phyloP scores from a whole-genome alignment of 495 filamentous ascomycete genomes.

The Penicillium longicatenatum region DNA sequence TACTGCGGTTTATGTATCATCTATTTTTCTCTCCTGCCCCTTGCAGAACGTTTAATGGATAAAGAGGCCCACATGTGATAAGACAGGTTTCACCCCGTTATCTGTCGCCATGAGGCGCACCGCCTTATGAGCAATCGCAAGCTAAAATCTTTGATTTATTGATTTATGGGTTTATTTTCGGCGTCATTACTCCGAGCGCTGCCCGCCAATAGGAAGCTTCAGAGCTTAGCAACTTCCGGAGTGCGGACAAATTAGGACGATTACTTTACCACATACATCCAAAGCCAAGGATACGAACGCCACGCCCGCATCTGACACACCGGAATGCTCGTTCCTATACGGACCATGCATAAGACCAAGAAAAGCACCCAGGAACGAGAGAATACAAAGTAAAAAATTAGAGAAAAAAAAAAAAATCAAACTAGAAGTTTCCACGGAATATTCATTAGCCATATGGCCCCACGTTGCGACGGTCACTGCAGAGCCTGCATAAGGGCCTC shows the following conservation, averaged over 20 bases:
- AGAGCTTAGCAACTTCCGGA: not conserved
- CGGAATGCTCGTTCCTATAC: not conserved
- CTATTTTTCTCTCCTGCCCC: not conserved
- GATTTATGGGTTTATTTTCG: not conserved
- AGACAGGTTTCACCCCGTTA: slow-evolving; percentile 1
- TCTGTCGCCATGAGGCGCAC: not conserved
- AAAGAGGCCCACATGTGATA: not conserved
- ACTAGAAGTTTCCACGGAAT: not conserved
- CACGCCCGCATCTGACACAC: slow-evolving; percentile 1
- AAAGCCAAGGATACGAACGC: not conserved
- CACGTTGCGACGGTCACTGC: not conserved
- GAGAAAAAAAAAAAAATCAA: not conserved
- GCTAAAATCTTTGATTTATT: not conserved
- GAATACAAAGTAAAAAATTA: not conserved
- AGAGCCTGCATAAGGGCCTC: slow-evolving; percentile 3
- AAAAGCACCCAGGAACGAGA: not conserved
- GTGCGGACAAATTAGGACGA: not conserved
- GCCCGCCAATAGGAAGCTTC: not conserved
- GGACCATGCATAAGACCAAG: not conserved
- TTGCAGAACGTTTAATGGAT: not conserved
- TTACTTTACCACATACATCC: not conserved
- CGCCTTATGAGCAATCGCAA: not conserved
- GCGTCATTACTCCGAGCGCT: not conserved
- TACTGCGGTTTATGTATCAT: not conserved
- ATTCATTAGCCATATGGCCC: not conserved